Conservation (phyloP, 495 filamentous ascomycete species). For the Aspergillus biplanus region DNA sequence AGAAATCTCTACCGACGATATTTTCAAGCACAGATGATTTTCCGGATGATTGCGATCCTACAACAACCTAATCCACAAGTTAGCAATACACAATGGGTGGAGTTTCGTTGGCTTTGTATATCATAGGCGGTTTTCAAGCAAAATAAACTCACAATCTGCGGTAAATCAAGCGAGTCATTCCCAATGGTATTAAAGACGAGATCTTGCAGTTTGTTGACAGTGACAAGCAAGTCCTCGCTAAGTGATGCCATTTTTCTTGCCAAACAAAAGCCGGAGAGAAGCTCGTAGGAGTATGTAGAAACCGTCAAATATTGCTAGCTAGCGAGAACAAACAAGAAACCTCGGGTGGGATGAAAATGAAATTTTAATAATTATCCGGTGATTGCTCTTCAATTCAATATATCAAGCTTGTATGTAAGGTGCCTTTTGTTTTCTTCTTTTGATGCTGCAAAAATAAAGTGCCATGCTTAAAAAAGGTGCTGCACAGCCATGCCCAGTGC, state of each 20-base stretch:
- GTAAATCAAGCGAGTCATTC: conserved; percentile 95
- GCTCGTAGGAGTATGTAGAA: background rate
- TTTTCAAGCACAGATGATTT: conserved; percentile 99
- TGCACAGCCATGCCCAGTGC: too few species aligned
- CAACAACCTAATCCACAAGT: conserved; percentile 74
- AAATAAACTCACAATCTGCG: conserved; percentile 82
- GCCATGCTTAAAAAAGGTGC: too few species aligned
- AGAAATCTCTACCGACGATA: conserved; percentile 96
- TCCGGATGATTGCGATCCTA: conserved; percentile 96
- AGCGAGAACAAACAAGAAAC: background rate
- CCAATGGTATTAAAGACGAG: conserved; percentile 99
- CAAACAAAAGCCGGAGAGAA: background rate
- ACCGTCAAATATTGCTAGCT: background rate
- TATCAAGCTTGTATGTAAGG: too few species aligned
- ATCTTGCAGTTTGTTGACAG: conserved; percentile 96
- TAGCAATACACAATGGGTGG: conserved; percentile 2
- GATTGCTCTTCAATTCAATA: too few species aligned
- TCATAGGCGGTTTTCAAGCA: background rate
- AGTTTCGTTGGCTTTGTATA: background rate
- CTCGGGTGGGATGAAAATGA: too few species aligned
- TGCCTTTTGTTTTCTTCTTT: too few species aligned
- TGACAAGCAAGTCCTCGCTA: conserved; percentile 88
- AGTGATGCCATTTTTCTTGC: conserved; percentile 62
- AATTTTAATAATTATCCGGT: too few species aligned
- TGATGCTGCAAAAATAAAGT: too few species aligned